Conservation (phyloP, 768 basidiomycete genomes). For the Pleurotus giganteus region DNA sequence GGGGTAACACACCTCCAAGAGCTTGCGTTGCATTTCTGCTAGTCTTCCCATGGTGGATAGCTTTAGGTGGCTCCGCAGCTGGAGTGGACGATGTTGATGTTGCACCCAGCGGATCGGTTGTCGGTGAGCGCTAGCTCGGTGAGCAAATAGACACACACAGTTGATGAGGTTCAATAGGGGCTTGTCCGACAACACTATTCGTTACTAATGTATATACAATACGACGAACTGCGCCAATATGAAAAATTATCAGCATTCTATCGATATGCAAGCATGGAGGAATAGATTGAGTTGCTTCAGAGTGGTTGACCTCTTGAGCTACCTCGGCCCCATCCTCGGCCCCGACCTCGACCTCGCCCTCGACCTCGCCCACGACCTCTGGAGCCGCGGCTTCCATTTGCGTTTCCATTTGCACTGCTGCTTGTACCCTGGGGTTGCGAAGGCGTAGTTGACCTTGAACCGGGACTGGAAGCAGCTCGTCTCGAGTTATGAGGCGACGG, state of each 20-base stretch:
- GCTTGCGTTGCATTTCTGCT: slow-evolving; percentile 97
- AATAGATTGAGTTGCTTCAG: slow-evolving; percentile 10
- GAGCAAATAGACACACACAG: not conserved
- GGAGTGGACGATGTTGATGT: slow-evolving; percentile 14
- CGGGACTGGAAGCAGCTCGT: not conserved
- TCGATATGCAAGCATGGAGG: slow-evolving; percentile 10
- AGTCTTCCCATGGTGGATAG: slow-evolving; percentile 77
- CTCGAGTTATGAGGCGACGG: slow-evolving; percentile 11
- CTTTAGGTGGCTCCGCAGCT: not conserved
- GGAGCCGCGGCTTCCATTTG: slow-evolving; percentile 13
- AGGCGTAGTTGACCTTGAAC: not conserved
- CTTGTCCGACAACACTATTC: not conserved
- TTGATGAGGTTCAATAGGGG: not conserved
- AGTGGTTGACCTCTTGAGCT: slow-evolving; percentile 26
- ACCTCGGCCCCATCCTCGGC: slow-evolving; percentile 35
- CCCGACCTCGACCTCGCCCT: slow-evolving; percentile 37
- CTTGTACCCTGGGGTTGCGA: slow-evolving; percentile 1
- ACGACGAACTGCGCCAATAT: not conserved
- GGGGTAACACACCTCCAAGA: slow-evolving; percentile 42
- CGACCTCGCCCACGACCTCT: slow-evolving; percentile 32
- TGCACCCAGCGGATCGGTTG: not conserved
- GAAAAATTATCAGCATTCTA: slow-evolving; percentile 1
- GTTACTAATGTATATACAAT: not conserved
- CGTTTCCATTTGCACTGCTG: slow-evolving; percentile 6
- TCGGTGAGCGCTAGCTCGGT: not conserved